phyloP scores from a whole-genome alignment of 169 alveolate genomes.

The Plasmodium blacklocki region DNA sequence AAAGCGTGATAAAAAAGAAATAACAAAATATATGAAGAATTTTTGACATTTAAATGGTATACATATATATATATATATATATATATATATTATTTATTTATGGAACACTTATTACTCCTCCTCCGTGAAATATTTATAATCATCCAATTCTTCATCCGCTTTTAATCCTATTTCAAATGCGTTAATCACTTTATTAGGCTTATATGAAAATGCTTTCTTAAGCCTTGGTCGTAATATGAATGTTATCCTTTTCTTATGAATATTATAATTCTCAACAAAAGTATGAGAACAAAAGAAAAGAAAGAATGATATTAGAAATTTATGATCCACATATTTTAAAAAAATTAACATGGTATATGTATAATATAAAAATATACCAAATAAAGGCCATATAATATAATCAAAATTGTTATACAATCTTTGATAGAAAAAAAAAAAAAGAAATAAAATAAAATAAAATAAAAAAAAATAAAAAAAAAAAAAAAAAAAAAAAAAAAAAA shows the following conservation, averaged over 20 bases:
- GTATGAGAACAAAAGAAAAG: neutral
- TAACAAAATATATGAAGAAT: neutral
- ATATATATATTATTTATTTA: neutral
- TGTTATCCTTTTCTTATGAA: neutral
- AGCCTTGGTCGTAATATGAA: neutral
- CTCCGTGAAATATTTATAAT: constrained; percentile 57
- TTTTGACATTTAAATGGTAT: neutral
- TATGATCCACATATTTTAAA: constrained; percentile 22
- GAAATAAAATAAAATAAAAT: too few relatives aligned
- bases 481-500: neutral
- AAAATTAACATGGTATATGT: constrained; percentile 23
- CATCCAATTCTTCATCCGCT: constrained; percentile 56
- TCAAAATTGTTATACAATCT: neutral
- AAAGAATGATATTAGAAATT: neutral
- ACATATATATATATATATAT: constrained; percentile 12
- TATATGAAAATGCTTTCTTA: neutral
- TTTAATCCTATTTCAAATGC: constrained; percentile 6
- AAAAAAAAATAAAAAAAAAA: too few relatives aligned
- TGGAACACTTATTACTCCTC: constrained; percentile 43
- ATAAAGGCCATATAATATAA: neutral
- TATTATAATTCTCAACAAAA: constrained; percentile 9
- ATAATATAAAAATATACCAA: neutral
- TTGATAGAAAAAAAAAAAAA: neutral
- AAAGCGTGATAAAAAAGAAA: neutral
- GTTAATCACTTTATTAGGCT: neutral